Evolutionary conservation across 495 filamentous ascomycete genomes (phyloP), one percentile per base, ranked within the genome.

Genomic region (Penicillium riverlandense): DNA sequence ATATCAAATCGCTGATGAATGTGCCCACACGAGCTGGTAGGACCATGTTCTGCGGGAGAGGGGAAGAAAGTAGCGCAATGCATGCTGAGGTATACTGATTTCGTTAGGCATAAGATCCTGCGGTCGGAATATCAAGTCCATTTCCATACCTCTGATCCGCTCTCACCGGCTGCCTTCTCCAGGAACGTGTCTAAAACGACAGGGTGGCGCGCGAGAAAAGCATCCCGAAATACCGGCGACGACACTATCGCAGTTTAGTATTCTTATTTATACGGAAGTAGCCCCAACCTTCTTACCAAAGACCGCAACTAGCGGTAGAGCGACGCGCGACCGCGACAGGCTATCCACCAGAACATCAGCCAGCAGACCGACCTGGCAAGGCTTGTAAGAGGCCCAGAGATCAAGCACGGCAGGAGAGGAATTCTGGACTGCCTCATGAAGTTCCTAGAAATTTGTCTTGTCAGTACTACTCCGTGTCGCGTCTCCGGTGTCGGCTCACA

Each of bases 341-440:
- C 65, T 62, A 35, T 78, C 72, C 11, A 76, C 53, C 32, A 75
- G 46, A 32, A 68, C 52, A 32, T 67, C 60, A 16, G 55, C 67
- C 11, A 79, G 41, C 27, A 59, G 38, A 2, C 58, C 61, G 14
- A 74, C 50, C 43, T 75, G 70, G 45, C 75, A 77, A 28, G 61
- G 63, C 46, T 76, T 77, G 35, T 57, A 62, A 12, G 53, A 41
- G 8, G 61, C 65, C 75, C 75, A 79, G 0, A 47, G 50, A 4
- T 47, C 47, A 4, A 76, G 41, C 6, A 40, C 42, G 4, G 35
- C 14, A 5, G 40, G 11, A 9, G 59, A 34, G 6, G 43, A 29
- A 27, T 50, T 15, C 12, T 62, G 48, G 1, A 62, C 45, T 8
- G 70, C 38, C 7, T 45, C 50, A 44, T 72, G 47, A 11, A 78